Conservation (phyloP, 805 yeast genomes). For the Candida alai region DNA sequence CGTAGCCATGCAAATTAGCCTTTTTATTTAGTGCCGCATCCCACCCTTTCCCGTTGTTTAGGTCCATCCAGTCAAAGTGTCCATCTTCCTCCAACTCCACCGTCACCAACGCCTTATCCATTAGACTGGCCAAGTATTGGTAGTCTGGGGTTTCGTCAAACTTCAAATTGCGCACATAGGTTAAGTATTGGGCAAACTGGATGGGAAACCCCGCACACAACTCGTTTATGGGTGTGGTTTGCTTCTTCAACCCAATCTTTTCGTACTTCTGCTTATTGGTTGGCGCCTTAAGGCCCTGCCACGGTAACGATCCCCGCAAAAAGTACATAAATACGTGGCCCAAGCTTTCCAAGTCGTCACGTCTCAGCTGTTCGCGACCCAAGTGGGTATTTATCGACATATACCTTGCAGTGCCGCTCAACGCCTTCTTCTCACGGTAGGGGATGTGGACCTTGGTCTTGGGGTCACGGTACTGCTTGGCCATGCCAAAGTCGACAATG, state of each 20-base stretch:
- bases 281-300: slow-evolving; percentile 99
- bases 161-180: slow-evolving; percentile 79
- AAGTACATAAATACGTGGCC: slow-evolving; percentile 97
- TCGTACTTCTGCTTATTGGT: slow-evolving; percentile 97
- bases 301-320: slow-evolving; percentile 89
- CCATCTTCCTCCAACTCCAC: slow-evolving; percentile 74
- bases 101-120: slow-evolving; percentile 74
- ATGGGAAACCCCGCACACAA: slow-evolving; percentile 86
- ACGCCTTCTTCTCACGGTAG: slow-evolving; percentile 89
- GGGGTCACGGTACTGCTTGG: slow-evolving; percentile 96
- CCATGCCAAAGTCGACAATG: slow-evolving; percentile 98
- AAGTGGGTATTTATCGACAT: slow-evolving; percentile 97
- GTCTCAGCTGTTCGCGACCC: slow-evolving; percentile 94
- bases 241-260: slow-evolving; percentile 94
- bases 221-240: slow-evolving; percentile 81
- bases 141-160: slow-evolving; percentile 96
- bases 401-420: slow-evolving; percentile 97
- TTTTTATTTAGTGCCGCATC: slow-evolving; percentile 84
- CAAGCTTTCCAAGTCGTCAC: slow-evolving; percentile 94
- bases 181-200: slow-evolving; percentile 89
- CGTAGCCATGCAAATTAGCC: slow-evolving; percentile 93
- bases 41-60: slow-evolving; percentile 96
- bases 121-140: slow-evolving; percentile 72
- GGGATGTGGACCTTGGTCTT: slow-evolving; percentile 94
- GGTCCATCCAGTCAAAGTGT: slow-evolving; percentile 96